Percentiles rank a stretch among this genome's conserved stretches.
phyloP scores from a whole-genome alignment of 306 rosid genomes.

The Lagenaria siceraria region DNA sequence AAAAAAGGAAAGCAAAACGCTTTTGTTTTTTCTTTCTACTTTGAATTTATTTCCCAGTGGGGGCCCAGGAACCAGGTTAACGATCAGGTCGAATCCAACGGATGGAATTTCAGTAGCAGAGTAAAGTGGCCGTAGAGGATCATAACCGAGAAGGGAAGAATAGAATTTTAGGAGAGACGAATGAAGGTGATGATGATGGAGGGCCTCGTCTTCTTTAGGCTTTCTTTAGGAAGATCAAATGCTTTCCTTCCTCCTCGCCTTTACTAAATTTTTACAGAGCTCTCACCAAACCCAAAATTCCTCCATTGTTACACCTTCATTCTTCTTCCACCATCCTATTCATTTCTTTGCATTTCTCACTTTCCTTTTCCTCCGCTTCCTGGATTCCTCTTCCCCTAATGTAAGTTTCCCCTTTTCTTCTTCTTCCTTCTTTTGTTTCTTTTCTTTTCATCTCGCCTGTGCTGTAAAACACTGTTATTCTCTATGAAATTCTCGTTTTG shows the following conservation, averaged over 20 bases:
- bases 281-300: not conserved
- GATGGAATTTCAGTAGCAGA: not conserved
- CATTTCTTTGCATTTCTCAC: not conserved
- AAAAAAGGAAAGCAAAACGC: not conserved
- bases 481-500: not conserved
- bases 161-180: slow-evolving; percentile 4
- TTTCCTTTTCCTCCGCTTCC: not conserved
- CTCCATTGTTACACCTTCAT: not conserved
- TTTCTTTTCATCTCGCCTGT: not conserved
- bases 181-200: not conserved
- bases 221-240: not conserved
- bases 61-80: not conserved
- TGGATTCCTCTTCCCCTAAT: not conserved
- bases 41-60: not conserved
- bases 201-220: not conserved
- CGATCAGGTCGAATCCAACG: not conserved
- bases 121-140: not conserved
- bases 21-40: not conserved
- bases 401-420: not conserved
- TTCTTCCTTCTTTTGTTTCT: not conserved
- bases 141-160: not conserved
- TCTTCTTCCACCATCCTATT: no score
- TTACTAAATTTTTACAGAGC: not conserved
- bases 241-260: slow-evolving; percentile 4
- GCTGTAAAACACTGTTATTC: not conserved